These are phyloP conservation scores for Acanthamoeba castellanii DNA, from an alignment of 208 protist species.

Conservation along the genomic window DNA sequence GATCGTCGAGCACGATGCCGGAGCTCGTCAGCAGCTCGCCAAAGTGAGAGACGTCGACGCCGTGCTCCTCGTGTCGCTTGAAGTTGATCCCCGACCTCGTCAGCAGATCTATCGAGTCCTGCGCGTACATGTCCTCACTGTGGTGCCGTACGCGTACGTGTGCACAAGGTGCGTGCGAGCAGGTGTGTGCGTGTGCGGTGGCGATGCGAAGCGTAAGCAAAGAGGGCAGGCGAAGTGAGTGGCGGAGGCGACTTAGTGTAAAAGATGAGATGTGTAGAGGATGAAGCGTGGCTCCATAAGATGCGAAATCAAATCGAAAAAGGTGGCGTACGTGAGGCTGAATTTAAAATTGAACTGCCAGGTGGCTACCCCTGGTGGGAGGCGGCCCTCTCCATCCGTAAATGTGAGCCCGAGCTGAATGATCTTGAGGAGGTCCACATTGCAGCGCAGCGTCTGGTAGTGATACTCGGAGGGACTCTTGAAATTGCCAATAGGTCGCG, in stretches of 20 bases:
- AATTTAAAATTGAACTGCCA: conserved; percentile 99
- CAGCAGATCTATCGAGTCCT: conserved; percentile 98
- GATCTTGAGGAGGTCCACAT: conserved; percentile 99
- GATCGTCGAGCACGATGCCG: conserved; percentile 96
- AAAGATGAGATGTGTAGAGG: background rate
- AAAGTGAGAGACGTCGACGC: conserved; percentile 97
- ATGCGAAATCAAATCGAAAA: background rate
- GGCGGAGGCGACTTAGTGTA: background rate
- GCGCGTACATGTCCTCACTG: conserved; percentile 97
- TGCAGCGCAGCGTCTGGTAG: conserved; percentile 97
- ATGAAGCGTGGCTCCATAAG: background rate
- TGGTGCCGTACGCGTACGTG: too few species aligned
- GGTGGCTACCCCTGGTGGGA: conserved; percentile 94
- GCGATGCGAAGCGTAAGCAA: too few species aligned
- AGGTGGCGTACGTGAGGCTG: conserved; percentile 90
- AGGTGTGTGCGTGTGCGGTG: too few species aligned
- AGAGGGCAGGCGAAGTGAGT: too few species aligned
- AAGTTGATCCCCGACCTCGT: conserved; percentile 97
- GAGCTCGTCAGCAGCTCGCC: conserved; percentile 97
- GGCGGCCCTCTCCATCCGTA: conserved; percentile 96
- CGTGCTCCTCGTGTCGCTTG: conserved; percentile 94
- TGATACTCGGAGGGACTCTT: conserved; percentile 96
- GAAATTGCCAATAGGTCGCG: conserved; percentile 96
- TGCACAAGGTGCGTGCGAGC: too few species aligned
- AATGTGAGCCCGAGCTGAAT: conserved; percentile 99